phyloP scores from a whole-genome alignment of 176 grass and related monocot species.

The Avena eriantha region DNA sequence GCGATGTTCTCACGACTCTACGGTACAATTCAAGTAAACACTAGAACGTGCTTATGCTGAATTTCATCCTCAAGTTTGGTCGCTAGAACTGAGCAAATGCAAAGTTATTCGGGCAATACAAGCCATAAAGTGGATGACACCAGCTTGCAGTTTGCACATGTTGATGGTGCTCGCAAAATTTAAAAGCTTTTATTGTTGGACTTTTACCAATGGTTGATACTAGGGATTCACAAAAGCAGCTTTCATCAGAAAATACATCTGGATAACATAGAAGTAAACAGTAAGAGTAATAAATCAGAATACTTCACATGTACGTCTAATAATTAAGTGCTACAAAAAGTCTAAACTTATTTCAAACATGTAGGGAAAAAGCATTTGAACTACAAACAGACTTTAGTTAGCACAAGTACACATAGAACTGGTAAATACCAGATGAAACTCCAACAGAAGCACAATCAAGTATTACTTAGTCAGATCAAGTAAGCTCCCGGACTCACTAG shows the following conservation, averaged over 20 bases:
- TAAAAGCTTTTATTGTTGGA: no score
- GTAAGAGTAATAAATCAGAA: no score
- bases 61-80: neutral
- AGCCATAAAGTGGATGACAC: no score
- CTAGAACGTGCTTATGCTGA: neutral
- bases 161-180: no score
- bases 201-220: no score
- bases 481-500: neutral
- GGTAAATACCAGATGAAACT: neutral
- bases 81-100: neutral
- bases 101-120: no score
- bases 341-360: neutral
- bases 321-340: neutral
- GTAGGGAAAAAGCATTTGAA: neutral
- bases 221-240: no score
- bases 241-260: neutral
- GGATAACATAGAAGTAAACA: neutral
- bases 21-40: neutral
- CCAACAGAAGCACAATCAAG: neutral
- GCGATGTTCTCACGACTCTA: neutral
- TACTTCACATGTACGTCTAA: neutral
- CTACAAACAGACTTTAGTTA: conserved; percentile 12
- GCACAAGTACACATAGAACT: neutral
- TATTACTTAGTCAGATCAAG: neutral
- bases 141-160: no score